Percentiles rank a stretch among this genome's conserved stretches.
Conservation (phyloP, 306 rosid species). For the Citrullus amarus region DNA sequence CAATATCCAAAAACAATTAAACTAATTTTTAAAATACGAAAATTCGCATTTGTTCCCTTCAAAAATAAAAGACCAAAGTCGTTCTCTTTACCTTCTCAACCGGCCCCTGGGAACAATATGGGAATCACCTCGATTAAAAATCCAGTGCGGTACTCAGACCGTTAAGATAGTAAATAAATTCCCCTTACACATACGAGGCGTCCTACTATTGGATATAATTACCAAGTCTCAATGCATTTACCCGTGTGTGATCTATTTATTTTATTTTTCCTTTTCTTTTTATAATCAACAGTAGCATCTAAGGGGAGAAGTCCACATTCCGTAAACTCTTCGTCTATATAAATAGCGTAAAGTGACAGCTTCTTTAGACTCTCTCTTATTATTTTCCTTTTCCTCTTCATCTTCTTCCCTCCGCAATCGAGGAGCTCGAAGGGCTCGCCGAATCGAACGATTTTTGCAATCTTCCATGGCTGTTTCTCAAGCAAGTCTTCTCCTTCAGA, state of each 20-base stretch:
- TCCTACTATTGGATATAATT: neutral
- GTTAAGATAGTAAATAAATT: too few species aligned
- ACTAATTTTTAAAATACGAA: too few species aligned
- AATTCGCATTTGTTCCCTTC: too few species aligned
- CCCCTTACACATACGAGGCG: neutral
- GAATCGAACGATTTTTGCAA: neutral
- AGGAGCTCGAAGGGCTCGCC: slow-evolving; percentile 13
- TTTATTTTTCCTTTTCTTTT: neutral
- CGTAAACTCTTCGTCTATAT: neutral
- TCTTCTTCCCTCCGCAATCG: slow-evolving; percentile 1
- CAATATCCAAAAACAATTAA: too few species aligned
- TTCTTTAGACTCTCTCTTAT: neutral
- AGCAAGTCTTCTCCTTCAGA: slow-evolving; percentile 93
- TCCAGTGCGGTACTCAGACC: neutral
- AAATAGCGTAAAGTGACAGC: neutral
- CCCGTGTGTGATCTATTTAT: neutral
- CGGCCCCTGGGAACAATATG: neutral
- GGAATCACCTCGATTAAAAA: neutral
- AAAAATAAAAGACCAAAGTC: neutral
- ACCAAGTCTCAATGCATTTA: neutral
- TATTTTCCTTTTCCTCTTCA: neutral
- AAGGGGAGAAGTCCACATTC: neutral
- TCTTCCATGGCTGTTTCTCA: slow-evolving; percentile 62
- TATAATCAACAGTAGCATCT: too few species aligned
- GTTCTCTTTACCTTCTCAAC: too few species aligned